phyloP scores from a whole-genome alignment of 2,329 filamentous ascomycete genomes.

The Coniochaeta ligniaria region DNA sequence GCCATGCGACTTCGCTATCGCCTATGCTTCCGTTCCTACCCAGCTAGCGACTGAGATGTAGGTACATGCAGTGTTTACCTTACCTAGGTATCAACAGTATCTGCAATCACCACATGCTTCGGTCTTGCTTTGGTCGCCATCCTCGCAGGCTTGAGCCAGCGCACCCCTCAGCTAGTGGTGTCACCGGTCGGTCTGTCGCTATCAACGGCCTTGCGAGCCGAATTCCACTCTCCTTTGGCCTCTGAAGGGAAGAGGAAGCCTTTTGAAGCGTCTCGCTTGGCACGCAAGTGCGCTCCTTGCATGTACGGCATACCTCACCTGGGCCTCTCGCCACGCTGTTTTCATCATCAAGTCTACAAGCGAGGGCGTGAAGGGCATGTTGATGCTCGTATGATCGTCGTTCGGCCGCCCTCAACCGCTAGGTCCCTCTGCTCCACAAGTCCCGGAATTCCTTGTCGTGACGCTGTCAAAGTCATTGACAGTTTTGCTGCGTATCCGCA shows the following conservation, averaged over 20 bases:
- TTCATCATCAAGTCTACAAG: neutral
- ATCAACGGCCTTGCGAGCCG: neutral
- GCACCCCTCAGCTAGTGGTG: neutral
- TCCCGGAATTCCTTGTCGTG: neutral
- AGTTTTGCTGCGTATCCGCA: neutral
- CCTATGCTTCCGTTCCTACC: neutral
- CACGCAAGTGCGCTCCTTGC: neutral
- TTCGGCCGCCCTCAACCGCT: neutral
- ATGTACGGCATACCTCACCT: neutral
- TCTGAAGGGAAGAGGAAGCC: neutral
- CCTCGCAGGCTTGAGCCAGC: neutral
- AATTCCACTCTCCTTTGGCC: no score
- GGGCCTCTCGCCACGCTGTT: neutral
- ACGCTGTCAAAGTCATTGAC: neutral
- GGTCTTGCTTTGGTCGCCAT: neutral
- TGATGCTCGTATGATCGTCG: neutral
- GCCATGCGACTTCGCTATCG: neutral
- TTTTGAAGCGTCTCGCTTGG: neutral
- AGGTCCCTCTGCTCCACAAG: neutral
- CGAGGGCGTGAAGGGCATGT: neutral
- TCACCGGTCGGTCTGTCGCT: neutral
- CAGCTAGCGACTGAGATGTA: neutral
- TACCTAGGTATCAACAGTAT: neutral
- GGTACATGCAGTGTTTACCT: neutral
- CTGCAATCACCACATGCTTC: neutral